These are phyloP conservation scores for Erigeron canadensis DNA, from an alignment of 129 eudicot genomes.

Conservation along the genomic window DNA sequence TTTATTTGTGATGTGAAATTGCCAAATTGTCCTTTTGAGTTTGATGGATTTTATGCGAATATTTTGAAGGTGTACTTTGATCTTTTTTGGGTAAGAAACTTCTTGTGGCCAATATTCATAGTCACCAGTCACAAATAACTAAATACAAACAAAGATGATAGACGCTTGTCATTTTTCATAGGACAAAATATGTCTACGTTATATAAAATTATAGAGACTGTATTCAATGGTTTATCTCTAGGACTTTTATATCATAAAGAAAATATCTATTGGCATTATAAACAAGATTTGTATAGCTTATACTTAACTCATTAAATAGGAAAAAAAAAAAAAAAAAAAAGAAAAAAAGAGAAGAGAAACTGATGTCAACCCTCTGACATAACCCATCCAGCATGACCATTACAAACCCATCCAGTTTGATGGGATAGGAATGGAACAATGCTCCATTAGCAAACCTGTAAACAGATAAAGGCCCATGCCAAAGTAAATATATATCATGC, in stretches of 20 bases:
- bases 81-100: neutral
- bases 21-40: constrained; percentile 22
- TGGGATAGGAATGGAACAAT: constrained; percentile 18
- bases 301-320: no score
- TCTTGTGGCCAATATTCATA: constrained; percentile 15
- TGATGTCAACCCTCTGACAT: no score
- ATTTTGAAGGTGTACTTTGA: constrained; percentile 13
- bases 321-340: no score
- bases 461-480: constrained; percentile 17
- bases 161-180: neutral
- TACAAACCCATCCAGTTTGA: neutral
- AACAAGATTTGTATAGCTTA: no score
- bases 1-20: constrained; percentile 19
- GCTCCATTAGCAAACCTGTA: constrained; percentile 7
- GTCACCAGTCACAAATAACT: neutral
- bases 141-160: neutral
- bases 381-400: no score
- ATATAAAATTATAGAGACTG: no score
- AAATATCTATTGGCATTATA: no score
- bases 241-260: no score
- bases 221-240: no score
- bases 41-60: constrained; percentile 29
- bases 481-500: neutral
- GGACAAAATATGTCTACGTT: no score
- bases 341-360: no score